phyloP scores from a whole-genome alignment of 305 asterid species.

The Petunia hybrid region DNA sequence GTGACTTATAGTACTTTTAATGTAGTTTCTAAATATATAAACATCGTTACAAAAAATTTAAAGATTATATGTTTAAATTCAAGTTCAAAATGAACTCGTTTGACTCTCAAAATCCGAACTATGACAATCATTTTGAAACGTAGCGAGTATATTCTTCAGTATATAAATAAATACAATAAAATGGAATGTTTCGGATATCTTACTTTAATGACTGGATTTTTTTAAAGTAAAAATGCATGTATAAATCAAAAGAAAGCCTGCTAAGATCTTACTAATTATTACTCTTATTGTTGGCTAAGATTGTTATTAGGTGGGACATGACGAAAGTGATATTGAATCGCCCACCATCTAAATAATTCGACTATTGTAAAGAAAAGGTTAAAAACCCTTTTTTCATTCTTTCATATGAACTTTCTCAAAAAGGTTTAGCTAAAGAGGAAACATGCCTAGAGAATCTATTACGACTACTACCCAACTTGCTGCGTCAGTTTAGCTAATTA shows the following conservation, averaged over 20 bases:
- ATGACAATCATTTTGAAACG: no score
- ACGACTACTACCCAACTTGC: constrained; percentile 62
- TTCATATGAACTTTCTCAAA: constrained; percentile 47
- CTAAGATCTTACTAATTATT: background rate
- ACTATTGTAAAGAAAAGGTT: constrained; percentile 32
- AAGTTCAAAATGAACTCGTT: no score
- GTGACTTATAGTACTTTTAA: no score
- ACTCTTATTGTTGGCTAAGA: background rate
- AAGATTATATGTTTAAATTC: no score
- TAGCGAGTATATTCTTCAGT: no score
- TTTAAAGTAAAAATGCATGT: background rate
- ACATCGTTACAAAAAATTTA: no score
- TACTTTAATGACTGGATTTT: constrained; percentile 8
- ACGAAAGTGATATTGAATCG: background rate
- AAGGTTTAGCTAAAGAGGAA: constrained; percentile 44
- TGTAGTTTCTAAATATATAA: no score
- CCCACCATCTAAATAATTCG: constrained; percentile 20
- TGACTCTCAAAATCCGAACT: no score
- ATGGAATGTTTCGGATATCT: background rate
- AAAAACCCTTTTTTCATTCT: constrained; percentile 43
- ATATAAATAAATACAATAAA: background rate
- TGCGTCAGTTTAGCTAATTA: constrained; percentile 50
- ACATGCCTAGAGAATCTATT: constrained; percentile 46
- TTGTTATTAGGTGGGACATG: constrained; percentile 7
- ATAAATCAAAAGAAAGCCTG: background rate